Percentiles rank a stretch among this genome's conserved stretches.
Conservation (phyloP, 345 rosid genomes). For the Camelina neglecta region DNA sequence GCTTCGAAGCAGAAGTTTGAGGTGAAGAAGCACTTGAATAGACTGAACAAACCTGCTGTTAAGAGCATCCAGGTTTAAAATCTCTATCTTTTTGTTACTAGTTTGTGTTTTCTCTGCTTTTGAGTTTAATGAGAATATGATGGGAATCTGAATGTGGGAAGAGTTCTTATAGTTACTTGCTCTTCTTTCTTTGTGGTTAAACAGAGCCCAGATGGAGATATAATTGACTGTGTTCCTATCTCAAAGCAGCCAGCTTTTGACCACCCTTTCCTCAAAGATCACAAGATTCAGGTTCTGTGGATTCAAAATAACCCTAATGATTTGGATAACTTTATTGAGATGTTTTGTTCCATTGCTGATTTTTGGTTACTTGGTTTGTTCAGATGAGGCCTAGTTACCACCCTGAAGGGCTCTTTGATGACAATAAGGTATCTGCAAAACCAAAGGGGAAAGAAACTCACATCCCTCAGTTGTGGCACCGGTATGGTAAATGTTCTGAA, state of each 20-base stretch:
- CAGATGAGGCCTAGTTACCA: slow-evolving; percentile 89
- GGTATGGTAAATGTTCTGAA: slow-evolving; percentile 64
- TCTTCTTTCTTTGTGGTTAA: slow-evolving; percentile 9
- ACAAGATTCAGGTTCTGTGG: slow-evolving; percentile 85
- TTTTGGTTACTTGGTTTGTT: slow-evolving; percentile 25
- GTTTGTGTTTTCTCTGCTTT: slow-evolving; percentile 21
- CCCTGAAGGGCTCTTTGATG: slow-evolving; percentile 79
- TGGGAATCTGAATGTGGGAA: not conserved
- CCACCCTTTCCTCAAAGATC: slow-evolving; percentile 93
- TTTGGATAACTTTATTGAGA: not conserved
- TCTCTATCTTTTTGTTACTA: not conserved
- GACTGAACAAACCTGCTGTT: slow-evolving; percentile 84
- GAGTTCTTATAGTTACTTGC: too few species aligned
- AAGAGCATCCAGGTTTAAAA: slow-evolving; percentile 69
- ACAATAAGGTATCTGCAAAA: slow-evolving; percentile 58
- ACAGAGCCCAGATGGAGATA: slow-evolving; percentile 80
- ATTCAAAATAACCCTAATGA: not conserved
- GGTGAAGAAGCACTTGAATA: slow-evolving; percentile 81
- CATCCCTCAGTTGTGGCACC: slow-evolving; percentile 82
- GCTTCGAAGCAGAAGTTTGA: slow-evolving; percentile 65
- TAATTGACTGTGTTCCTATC: slow-evolving; percentile 84
- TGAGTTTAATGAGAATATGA: not conserved
- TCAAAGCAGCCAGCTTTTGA: slow-evolving; percentile 94
- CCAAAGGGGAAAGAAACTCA: slow-evolving; percentile 62
- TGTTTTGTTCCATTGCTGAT: not conserved